Conservation (phyloP, 179 eudicot genomes). For the Dionaea muscipula region DNA sequence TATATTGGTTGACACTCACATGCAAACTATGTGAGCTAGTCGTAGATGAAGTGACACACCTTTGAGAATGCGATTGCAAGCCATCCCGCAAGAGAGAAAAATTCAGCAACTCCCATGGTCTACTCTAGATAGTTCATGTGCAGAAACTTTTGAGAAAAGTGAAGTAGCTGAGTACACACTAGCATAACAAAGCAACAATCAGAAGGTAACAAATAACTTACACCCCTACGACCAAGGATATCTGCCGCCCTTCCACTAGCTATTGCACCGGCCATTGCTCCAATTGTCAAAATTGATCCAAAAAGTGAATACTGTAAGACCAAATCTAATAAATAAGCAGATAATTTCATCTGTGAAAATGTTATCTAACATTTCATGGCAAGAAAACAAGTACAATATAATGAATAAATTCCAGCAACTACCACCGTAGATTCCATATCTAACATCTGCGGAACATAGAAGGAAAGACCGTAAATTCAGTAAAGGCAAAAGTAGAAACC, state of each 20-base stretch:
- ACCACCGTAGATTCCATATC: not conserved
- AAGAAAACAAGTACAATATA: too few relatives aligned
- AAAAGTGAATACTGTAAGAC: constrained; percentile 50
- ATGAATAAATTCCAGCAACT: too few relatives aligned
- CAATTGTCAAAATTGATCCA: constrained; percentile 59
- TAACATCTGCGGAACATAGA: not conserved
- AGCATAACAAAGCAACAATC: not conserved
- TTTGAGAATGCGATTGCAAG: constrained; percentile 39
- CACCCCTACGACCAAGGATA: constrained; percentile 48
- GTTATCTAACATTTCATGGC: not conserved
- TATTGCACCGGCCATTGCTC: constrained; percentile 71
- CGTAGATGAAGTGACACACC: constrained; percentile 21
- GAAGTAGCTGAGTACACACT: not conserved
- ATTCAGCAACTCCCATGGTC: constrained; percentile 63
- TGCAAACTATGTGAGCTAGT: not conserved
- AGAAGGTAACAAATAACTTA: constrained; percentile 22
- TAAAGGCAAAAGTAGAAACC: not conserved
- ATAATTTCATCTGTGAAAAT: not conserved
- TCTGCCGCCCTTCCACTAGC: constrained; percentile 65
- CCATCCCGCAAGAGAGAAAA: constrained; percentile 50
- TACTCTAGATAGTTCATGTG: constrained; percentile 14
- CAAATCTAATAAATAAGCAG: not conserved
- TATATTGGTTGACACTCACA: too few relatives aligned
- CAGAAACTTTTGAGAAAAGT: not conserved
- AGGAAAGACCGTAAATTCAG: not conserved